Base-by-base conservation (phyloP, 805 yeast genomes). In the Starmerella vaccinii region DNA sequence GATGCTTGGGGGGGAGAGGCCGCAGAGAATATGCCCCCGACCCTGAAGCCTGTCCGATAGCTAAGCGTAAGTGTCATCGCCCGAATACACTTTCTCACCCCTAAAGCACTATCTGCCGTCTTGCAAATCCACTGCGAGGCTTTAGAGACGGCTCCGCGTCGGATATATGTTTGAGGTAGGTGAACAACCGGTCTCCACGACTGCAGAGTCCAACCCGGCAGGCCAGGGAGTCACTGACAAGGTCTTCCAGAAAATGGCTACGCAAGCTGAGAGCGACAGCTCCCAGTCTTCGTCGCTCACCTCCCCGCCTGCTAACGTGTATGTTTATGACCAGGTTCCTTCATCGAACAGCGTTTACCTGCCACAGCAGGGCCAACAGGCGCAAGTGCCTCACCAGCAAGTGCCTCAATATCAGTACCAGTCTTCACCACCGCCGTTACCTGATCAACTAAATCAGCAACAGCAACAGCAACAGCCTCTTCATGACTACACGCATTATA, bases 251-350 rank as follows among this genome's bases (percentile, higher is more conserved):
- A 22, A 26, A 10, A 27, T 41, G 34, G 12, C 24, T 13, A 18
- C 21, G 16, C 45, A 41, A 10, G 10, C 30, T 9, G 26, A 37
- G 21, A 26, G 34, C 24, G 45, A 41, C 24, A 23, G 27, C 10
- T 27, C 45, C 16, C 45, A 41, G 45, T 41, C 45, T n/a, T 41
- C 45, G 10, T 12, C 34, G 12, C n/a, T 26, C 33, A 41, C 45
- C 4, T n/a, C 45, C 19, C 12, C 45, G 5, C 26, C 23, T 4
- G 45, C 3, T 10, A 16, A n/a, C 18, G 23, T 27, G 4, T 41
- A 16, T 18, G 33, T 27, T 8, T 41, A 41, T 12, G 45, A 26
- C 19, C n/a, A 27, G n/a, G n/a, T 16, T 2, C 34, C 45, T 5
- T 23, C n/a, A 3, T 13, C 43, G 7, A n/a, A 24, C 30, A 21